These are phyloP conservation scores for Pelargonium nanum DNA, from an alignment of 345 rosid species.

Conservation along the genomic window DNA sequence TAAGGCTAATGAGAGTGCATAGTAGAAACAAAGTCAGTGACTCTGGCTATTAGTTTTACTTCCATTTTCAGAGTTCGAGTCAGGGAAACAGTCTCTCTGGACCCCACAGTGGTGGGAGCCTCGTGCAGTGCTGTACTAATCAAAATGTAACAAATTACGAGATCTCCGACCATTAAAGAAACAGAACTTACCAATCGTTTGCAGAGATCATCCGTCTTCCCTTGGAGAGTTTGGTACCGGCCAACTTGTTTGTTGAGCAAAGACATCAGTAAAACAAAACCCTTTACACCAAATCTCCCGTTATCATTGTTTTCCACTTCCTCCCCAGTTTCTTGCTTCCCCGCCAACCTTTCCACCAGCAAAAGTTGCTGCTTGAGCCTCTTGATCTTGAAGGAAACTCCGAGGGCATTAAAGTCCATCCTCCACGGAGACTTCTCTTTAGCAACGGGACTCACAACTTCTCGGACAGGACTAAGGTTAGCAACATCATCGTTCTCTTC, in stretches of 20 bases:
- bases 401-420: constrained; percentile 91
- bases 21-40: too few relatives aligned
- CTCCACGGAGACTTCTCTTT: constrained; percentile 46
- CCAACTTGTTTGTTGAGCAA: constrained; percentile 66
- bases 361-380: constrained; percentile 83
- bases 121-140: too few relatives aligned
- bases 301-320: constrained; percentile 22
- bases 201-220: constrained; percentile 74
- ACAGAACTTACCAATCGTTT: constrained; percentile 59
- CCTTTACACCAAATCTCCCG: constrained; percentile 16
- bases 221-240: constrained; percentile 84
- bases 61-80: too few relatives aligned
- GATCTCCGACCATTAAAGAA: not conserved
- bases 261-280: constrained; percentile 40
- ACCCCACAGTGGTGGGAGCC: too few relatives aligned
- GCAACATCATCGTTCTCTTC: constrained; percentile 28
- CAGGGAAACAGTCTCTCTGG: too few relatives aligned
- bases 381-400: constrained; percentile 85
- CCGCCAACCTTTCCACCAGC: constrained; percentile 71
- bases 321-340: constrained; percentile 47
- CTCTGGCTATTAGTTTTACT: too few relatives aligned
- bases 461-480: constrained; percentile 23
- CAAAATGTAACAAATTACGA: constrained; percentile 1
- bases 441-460: constrained; percentile 8
- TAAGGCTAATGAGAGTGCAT: too few relatives aligned